Percentiles rank a stretch among this genome's conserved stretches.
Conservation (phyloP, 1,284 basidiomycete genomes). For the Jaminaea rosea region DNA sequence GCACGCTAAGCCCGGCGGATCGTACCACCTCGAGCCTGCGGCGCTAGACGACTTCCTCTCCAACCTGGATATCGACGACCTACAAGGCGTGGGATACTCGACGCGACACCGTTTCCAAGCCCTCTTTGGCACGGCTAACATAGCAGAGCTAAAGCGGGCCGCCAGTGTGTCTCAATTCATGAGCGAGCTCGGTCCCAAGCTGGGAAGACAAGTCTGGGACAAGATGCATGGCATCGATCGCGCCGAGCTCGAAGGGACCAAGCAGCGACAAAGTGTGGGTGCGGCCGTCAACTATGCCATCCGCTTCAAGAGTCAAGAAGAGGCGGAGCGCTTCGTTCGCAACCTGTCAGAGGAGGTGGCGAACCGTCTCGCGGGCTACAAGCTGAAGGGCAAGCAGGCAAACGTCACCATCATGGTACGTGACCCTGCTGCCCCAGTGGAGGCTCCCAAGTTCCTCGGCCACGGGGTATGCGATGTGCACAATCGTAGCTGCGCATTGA, state of each 20-base stretch:
- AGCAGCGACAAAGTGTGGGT: slow-evolving; percentile 27
- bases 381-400: slow-evolving; percentile 68
- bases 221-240: slow-evolving; percentile 75
- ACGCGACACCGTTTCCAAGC: slow-evolving; percentile 50
- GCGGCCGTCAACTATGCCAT: slow-evolving; percentile 64
- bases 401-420: slow-evolving; percentile 71
- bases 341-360: slow-evolving; percentile 31
- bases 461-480: slow-evolving; percentile 79
- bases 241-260: slow-evolving; percentile 59
- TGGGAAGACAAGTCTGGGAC: slow-evolving; percentile 73
- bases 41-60: slow-evolving; percentile 54
- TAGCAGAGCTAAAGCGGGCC: slow-evolving; percentile 55
- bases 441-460: slow-evolving; percentile 93
- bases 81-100: slow-evolving; percentile 74
- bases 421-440: slow-evolving; percentile 73
- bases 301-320: slow-evolving; percentile 70
- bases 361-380: slow-evolving; percentile 52
- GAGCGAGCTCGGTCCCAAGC: slow-evolving; percentile 68
- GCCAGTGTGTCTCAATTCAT: slow-evolving; percentile 11
- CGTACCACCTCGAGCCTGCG: slow-evolving; percentile 64
- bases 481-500: slow-evolving; percentile 63
- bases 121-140: slow-evolving; percentile 63
- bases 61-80: slow-evolving; percentile 69
- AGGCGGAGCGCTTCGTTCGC: slow-evolving; percentile 56
- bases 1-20: slow-evolving; percentile 77